Evolutionary conservation across 345 rosid species (phyloP).

Genomic region (Erodium maritimum): DNA sequence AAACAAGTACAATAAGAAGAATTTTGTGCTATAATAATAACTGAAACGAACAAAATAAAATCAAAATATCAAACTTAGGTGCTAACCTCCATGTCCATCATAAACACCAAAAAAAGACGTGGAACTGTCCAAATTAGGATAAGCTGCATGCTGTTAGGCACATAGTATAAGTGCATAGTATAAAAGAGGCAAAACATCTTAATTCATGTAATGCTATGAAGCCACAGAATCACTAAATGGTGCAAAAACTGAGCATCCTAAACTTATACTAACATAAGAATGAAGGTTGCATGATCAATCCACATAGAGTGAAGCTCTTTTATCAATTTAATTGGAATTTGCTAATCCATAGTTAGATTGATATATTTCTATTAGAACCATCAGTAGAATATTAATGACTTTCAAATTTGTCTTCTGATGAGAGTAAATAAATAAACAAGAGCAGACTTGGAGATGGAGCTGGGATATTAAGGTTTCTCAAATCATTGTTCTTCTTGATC

Average conservation of each 20-base stretch:
- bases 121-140: conserved; percentile 44
- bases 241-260: neutral
- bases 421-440: neutral
- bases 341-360: neutral
- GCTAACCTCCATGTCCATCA: conserved; percentile 85
- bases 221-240: neutral
- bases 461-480: too few species aligned
- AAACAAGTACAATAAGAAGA: neutral
- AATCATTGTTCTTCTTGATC: neutral
- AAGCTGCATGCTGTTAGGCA: conserved; percentile 51
- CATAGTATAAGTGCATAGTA: conserved; percentile 1
- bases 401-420: neutral
- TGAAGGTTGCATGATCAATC: neutral
- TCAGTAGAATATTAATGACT: neutral
- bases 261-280: neutral
- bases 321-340: too few species aligned
- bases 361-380: neutral
- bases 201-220: conserved; percentile 1
- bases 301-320: neutral
- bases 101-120: conserved; percentile 80
- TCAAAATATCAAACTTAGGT: neutral
- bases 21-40: neutral
- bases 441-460: neutral
- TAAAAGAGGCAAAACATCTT: neutral
- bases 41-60: neutral